Evolutionary conservation across 2,329 filamentous ascomycete species (phyloP).

Genomic region (Pseudopithomyces maydicus): DNA sequence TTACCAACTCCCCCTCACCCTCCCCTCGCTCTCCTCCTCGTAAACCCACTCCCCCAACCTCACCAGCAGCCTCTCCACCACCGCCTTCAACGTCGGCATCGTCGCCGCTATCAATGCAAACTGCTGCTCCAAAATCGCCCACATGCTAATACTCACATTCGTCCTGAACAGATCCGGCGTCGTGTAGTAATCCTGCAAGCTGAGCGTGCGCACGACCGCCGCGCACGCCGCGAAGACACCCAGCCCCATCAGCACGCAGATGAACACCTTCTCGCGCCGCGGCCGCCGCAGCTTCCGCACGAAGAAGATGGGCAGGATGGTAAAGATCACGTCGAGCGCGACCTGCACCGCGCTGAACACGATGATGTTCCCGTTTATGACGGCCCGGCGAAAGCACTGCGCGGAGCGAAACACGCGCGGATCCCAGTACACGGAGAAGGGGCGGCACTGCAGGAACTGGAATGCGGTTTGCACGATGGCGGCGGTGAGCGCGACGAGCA

Average conservation of each 20-base stretch:
- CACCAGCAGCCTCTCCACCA: constrained; percentile 16
- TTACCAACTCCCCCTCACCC: constrained; percentile 13
- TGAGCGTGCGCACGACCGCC: constrained; percentile 28
- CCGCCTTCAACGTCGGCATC: constrained; percentile 31
- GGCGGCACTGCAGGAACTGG: constrained; percentile 33
- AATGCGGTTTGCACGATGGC: constrained; percentile 24
- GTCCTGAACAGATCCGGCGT: constrained; percentile 23
- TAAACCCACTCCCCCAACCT: constrained; percentile 20
- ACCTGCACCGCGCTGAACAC: constrained; percentile 24
- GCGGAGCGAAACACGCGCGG: constrained; percentile 19
- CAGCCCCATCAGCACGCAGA: constrained; percentile 28
- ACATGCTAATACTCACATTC: constrained; percentile 26
- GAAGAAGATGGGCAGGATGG: constrained; percentile 26
- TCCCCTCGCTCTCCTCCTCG: constrained; percentile 16
- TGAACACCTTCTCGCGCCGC: constrained; percentile 27
- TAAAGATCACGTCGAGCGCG: constrained; percentile 24
- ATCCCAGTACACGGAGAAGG: constrained; percentile 33
- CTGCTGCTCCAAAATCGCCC: constrained; percentile 31
- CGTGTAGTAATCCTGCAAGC: constrained; percentile 20
- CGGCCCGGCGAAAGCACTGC: constrained; percentile 15
- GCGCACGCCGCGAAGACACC: constrained; percentile 27
- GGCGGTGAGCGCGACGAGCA: constrained; percentile 21
- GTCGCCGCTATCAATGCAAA: constrained; percentile 34
- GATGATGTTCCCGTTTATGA: constrained; percentile 32
- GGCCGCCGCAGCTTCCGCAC: constrained; percentile 27